Evolutionary conservation across 1,139 yeast species (phyloP).

Genomic region (Protomyces macrosporus): DNA sequence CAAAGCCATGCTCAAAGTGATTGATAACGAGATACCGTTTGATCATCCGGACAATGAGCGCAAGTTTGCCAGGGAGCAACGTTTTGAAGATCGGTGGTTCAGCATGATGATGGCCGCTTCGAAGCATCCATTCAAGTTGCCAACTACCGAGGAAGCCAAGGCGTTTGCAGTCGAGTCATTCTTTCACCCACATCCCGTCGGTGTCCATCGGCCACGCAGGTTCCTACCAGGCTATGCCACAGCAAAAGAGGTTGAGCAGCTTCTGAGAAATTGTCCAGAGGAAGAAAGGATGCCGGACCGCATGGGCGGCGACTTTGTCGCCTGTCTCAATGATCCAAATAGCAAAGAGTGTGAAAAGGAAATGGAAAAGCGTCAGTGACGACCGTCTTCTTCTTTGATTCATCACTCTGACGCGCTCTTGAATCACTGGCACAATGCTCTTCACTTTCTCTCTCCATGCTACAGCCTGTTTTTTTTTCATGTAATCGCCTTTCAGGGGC

Average conservation of each 20-base stretch:
- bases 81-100: slow-evolving; percentile 9
- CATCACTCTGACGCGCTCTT: too few species aligned
- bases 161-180: slow-evolving; percentile 13
- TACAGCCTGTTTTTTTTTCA: too few species aligned
- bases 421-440: too few species aligned
- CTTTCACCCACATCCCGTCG: slow-evolving; percentile 9
- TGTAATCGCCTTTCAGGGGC: too few species aligned
- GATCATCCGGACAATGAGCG: not conserved
- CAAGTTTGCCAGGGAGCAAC: not conserved
- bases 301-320: not conserved
- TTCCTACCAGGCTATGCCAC: not conserved
- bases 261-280: not conserved
- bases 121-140: not conserved
- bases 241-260: not conserved
- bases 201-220: not conserved
- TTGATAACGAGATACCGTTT: slow-evolving; percentile 2
- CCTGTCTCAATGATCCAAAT: not conserved
- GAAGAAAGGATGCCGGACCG: not conserved
- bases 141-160: slow-evolving; percentile 4
- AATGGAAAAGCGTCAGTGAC: too few species aligned
- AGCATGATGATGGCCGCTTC: not conserved
- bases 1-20: slow-evolving; percentile 5
- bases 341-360: not conserved
- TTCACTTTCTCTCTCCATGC: too few species aligned
- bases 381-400: too few species aligned